Base-by-base conservation (phyloP, 306 rosid species). In the Dalbergia oliveri region DNA sequence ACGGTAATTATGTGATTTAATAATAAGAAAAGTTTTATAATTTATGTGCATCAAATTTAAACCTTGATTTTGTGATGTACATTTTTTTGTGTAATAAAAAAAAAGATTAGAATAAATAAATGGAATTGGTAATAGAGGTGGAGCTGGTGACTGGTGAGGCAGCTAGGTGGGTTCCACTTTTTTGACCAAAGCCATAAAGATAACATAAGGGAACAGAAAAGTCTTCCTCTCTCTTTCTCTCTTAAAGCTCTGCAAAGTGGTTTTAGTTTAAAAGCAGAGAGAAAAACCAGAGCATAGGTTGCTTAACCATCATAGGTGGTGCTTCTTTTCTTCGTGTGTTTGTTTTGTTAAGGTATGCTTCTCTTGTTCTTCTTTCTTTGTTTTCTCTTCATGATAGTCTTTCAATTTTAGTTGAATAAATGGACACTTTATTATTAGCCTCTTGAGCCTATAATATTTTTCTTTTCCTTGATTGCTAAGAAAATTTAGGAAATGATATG, bases 91-190 rank as follows among this genome's bases (percentile, higher is more conserved):
- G 54, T 49, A 49, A 49, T 49, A 49, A 21, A 64, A 43, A 11
- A 13, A 45, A 61, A 23, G 5, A 43, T 44, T 50, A 58, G 8
- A 19, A 62, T 9, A n/a, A 72, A 45, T 12, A 19, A 72, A 35
- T 79, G 73, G 66, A 53, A 45, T 51, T 63, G 65, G 61, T 31
- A 84, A 84, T 37, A 45, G 75, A 59, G 76, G 66, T 87, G 79
- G 72, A 79, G 84, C 79, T 66, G 64, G 78, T 81, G 84, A 51
- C 74, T 65, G 61, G 23, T 14, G 61, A 45, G 81, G 83, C 44
- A 11, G 89, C 74, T 60, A 73, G 71, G 85, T 88, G 84, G 90
- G 88, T 75, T 77, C 91, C 85, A 64, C 79, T 82, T 91, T 26
- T 85, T 91, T 91, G 83, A 85, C 93, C 82, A 60, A 72, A 87